A percentile compares a stretch with the other conserved stretches of the same genome.
These are phyloP conservation scores for Irpex sp. DNA, from an alignment of 1,284 basidiomycete genomes.

Conservation along the genomic window DNA sequence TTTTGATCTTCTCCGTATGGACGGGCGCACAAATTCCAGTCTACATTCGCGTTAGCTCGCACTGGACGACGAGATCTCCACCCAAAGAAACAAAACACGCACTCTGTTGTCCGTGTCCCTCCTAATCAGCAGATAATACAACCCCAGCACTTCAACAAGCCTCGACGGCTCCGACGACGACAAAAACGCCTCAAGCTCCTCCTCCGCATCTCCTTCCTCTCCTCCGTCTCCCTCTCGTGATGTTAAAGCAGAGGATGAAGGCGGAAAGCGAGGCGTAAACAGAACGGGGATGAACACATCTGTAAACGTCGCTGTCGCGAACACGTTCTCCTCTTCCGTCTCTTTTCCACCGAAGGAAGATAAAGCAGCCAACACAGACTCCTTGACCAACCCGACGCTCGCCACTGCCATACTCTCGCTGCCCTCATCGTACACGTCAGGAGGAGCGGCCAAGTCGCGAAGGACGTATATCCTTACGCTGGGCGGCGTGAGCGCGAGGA, in stretches of 20 bases:
- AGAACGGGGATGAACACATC: slow-evolving; percentile 48
- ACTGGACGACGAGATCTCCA: not conserved
- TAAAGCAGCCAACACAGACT: slow-evolving; percentile 55
- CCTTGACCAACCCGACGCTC: slow-evolving; percentile 63
- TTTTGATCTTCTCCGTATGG: slow-evolving; percentile 21
- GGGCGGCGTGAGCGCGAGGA: slow-evolving; percentile 45
- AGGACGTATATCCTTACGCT: slow-evolving; percentile 50
- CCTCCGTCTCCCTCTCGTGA: not conserved
- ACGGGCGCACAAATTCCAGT: slow-evolving; percentile 46
- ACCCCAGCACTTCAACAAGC: slow-evolving; percentile 47
- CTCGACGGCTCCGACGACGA: slow-evolving; percentile 46
- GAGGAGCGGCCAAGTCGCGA: slow-evolving; percentile 41
- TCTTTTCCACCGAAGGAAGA: slow-evolving; percentile 10
- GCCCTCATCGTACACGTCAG: slow-evolving; percentile 38
- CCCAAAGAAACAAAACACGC: not conserved
- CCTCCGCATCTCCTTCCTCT: slow-evolving; percentile 9
- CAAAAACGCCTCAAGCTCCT: slow-evolving; percentile 35
- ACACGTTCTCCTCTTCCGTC: slow-evolving; percentile 32
- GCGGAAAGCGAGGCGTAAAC: slow-evolving; percentile 44
- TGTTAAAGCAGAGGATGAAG: slow-evolving; percentile 29
- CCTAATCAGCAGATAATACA: slow-evolving; percentile 49
- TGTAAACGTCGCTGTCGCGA: slow-evolving; percentile 46
- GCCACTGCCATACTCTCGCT: slow-evolving; percentile 49
- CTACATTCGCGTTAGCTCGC: slow-evolving; percentile 27
- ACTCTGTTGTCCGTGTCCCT: slow-evolving; percentile 47